Base-by-base conservation (phyloP, 2,329 filamentous ascomycete species). In the Ophiostoma quercus region DNA sequence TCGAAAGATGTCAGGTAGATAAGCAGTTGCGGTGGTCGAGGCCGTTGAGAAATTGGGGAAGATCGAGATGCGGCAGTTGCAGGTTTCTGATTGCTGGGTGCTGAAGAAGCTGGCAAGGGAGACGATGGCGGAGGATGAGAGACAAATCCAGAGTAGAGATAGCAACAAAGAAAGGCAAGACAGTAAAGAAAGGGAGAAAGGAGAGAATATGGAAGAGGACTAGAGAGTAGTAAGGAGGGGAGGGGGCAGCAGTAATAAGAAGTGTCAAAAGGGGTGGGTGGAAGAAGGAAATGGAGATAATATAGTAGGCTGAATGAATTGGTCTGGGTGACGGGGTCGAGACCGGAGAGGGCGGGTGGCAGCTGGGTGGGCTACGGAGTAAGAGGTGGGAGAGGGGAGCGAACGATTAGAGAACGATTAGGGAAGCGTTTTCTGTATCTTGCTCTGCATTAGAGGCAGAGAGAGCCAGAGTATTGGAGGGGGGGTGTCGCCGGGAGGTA, bases 261-360 rank as follows among this genome's bases (percentile, higher is more conserved):
- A 67, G 54, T 22, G 41, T 32, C 34, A 66, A 60, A 60, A 47
- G 70, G 67, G 29, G 66, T 62, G 8, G 60, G 43, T 47, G 47
- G 62, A 66, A 68, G 63, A 60, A 25, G 22, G 37, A 60, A n/a
- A 60, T 25, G 32, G 67, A 43, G 34, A 51, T 62, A 37, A 39
- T 32, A 54, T 8, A 11, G 39, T 34, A 32, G 57, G 39, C 57
- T 63, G 54, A 57, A n/a, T 57, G 43, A 39, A 39, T 34, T 66
- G 57, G 43, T 43, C 39, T 43, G 12, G 43, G 60, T 3, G 22
- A 66, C 37, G 37, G 57, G 60, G 69, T 70, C 66, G 25, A 67
- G 67, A 60, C 69, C 62, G 62, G 69, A 66, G 69, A n/a, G 66
- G 67, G 66, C 62, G 67, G 67, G 32, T 37, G 60, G 60, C 60